These are phyloP conservation scores for Clathrus columnatus DNA, from an alignment of 768 basidiomycete species.

Conservation along the genomic window DNA sequence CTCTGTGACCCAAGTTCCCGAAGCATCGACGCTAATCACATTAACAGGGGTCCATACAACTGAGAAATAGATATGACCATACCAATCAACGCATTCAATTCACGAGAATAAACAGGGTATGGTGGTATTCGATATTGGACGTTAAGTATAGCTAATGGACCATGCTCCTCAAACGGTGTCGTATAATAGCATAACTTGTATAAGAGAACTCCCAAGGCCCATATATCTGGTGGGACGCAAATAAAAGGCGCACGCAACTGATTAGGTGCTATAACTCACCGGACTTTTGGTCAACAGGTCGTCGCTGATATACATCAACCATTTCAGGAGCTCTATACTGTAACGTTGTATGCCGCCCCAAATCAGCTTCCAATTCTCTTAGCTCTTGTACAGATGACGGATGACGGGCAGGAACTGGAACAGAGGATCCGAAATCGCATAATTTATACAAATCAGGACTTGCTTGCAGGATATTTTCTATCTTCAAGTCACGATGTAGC, in stretches of 20 bases:
- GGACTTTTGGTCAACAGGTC: conserved; percentile 85
- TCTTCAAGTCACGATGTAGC: conserved; percentile 95
- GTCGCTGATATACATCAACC: conserved; percentile 81
- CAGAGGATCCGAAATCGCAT: conserved; percentile 96
- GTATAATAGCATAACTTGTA: conserved; percentile 99
- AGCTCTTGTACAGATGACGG: conserved; percentile 80
- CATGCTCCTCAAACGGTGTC: conserved; percentile 97
- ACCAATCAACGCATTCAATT: conserved; percentile 83
- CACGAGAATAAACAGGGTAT: conserved; percentile 77
- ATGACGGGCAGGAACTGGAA: conserved; percentile 56
- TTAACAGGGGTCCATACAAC: conserved; percentile 4
- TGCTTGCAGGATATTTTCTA: conserved; percentile 95
- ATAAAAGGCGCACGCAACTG: background rate
- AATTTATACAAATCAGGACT: conserved; percentile 81
- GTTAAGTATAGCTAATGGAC: conserved; percentile 91
- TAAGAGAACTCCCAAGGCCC: conserved; percentile 93
- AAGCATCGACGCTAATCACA: conserved; percentile 71
- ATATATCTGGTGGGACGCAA: conserved; percentile 53
- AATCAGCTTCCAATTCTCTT: conserved; percentile 77
- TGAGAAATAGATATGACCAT: conserved; percentile 20
- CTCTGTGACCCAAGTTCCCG: conserved; percentile 82
- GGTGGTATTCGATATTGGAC: conserved; percentile 90
- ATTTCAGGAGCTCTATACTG: conserved; percentile 99
- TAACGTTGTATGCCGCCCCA: conserved; percentile 91
- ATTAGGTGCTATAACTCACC: conserved; percentile 14